Evolutionary conservation across 202 grass and related monocot species (phyloP).

Genomic region (Brachypodium distachyon): DNA sequence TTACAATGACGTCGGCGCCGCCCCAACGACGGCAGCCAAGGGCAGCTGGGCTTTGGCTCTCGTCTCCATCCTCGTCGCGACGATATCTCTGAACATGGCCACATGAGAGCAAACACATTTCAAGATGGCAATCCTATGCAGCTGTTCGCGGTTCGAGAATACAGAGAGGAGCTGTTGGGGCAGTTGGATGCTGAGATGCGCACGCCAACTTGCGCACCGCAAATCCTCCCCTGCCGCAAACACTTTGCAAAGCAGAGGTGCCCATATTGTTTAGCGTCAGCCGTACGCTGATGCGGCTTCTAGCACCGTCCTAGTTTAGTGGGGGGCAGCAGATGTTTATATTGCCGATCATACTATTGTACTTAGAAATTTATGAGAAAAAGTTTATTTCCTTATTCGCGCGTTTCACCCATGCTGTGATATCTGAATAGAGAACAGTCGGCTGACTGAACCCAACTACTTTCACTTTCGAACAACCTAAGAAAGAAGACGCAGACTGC

Average conservation of each 20-base stretch:
- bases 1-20: constrained; percentile 40
- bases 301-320: constrained; percentile 9
- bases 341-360: constrained; percentile 22
- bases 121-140: background rate
- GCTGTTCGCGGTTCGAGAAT: background rate
- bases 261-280: constrained; percentile 17
- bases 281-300: constrained; percentile 1
- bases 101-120: background rate
- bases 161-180: background rate
- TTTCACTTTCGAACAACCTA: background rate
- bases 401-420: background rate
- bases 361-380: constrained; percentile 30
- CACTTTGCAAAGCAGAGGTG: background rate
- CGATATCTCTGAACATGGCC: constrained; percentile 12
- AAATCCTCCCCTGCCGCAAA: background rate
- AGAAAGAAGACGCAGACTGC: too few species aligned
- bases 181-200: background rate
- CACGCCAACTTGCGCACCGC: background rate
- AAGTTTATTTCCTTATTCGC: constrained; percentile 6
- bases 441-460: background rate
- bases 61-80: constrained; percentile 18
- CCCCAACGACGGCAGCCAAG: background rate
- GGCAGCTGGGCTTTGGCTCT: background rate
- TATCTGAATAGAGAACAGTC: background rate
- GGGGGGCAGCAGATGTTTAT: constrained; percentile 18